These are phyloP conservation scores for Penicillium sp. DNA, from an alignment of 2,329 filamentous ascomycete species.

Conservation along the genomic window DNA sequence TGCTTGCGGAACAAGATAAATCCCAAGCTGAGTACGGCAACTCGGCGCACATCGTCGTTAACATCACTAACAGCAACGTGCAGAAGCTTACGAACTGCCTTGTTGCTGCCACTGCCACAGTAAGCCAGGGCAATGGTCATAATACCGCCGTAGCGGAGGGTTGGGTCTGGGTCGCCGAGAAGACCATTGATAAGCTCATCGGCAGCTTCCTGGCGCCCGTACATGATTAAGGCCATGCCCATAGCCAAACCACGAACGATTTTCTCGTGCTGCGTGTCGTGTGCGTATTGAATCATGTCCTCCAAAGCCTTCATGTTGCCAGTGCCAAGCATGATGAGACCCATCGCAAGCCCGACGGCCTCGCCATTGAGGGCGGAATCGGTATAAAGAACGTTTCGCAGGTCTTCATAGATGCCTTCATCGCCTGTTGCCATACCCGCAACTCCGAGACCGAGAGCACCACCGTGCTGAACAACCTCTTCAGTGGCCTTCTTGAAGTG, in stretches of 20 bases:
- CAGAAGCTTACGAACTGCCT: conserved; percentile 91
- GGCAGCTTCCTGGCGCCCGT: conserved; percentile 87
- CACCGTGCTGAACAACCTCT: conserved; percentile 95
- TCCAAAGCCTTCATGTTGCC: conserved; percentile 90
- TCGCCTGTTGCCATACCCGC: conserved; percentile 97
- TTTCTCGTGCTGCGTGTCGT: conserved; percentile 98
- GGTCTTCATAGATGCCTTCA: conserved; percentile 83
- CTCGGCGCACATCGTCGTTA: conserved; percentile 92
- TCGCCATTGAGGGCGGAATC: conserved; percentile 97
- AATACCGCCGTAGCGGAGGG: conserved; percentile 92
- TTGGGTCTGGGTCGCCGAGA: conserved; percentile 88
- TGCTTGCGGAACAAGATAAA: conserved; percentile 99
- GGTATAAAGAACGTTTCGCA: conserved; percentile 83
- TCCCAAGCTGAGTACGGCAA: conserved; percentile 95
- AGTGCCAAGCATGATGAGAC: conserved; percentile 97
- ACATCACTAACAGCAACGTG: conserved; percentile 98
- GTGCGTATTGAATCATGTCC: conserved; percentile 96
- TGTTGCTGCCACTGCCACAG: conserved; percentile 96
- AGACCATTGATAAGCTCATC: conserved; percentile 93
- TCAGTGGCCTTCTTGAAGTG: conserved; percentile 51
- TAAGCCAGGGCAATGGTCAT: conserved; percentile 98
- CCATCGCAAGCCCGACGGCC: conserved; percentile 93
- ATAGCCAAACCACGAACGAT: conserved; percentile 93
- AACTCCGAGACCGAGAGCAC: conserved; percentile 90
- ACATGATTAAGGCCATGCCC: conserved; percentile 99